Evolutionary conservation across 768 basidiomycete genomes (phyloP).

Genomic region (Krasilnikovozyma curviuscula): DNA sequence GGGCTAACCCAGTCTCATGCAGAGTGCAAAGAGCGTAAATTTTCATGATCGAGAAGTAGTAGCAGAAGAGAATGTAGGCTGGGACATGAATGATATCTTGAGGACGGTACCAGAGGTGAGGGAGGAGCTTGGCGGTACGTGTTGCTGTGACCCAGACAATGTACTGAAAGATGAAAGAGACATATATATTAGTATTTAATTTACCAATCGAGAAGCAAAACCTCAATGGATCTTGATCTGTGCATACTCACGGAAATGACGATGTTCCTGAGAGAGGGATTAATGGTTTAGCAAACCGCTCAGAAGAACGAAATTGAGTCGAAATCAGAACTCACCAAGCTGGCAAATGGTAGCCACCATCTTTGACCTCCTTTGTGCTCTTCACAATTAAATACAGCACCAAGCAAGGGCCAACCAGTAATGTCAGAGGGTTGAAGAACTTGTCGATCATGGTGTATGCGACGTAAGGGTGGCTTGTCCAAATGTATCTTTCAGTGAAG

Average conservation of each 20-base stretch:
- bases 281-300: background rate
- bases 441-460: slow-evolving; percentile 80
- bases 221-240: background rate
- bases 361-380: slow-evolving; percentile 43
- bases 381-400: slow-evolving; percentile 60
- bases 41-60: slow-evolving; percentile 89
- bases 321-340: slow-evolving; percentile 40
- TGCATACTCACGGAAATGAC: slow-evolving; percentile 18
- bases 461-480: slow-evolving; percentile 68
- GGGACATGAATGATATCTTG: slow-evolving; percentile 61
- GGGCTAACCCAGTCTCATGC: slow-evolving; percentile 45
- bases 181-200: background rate
- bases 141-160: slow-evolving; percentile 30
- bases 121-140: slow-evolving; percentile 43
- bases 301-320: background rate
- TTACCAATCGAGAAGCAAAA: background rate
- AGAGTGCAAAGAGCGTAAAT: slow-evolving; percentile 73
- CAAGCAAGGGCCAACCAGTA: slow-evolving; percentile 63
- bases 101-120: slow-evolving; percentile 59
- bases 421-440: slow-evolving; percentile 65
- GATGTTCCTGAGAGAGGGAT: slow-evolving; percentile 15
- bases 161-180: slow-evolving; percentile 18
- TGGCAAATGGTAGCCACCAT: slow-evolving; percentile 62
- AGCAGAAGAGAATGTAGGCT: slow-evolving; percentile 75
- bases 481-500: slow-evolving; percentile 71